phyloP scores from a whole-genome alignment of 2,329 filamentous ascomycete species.

The Aspergillus bombycis region DNA sequence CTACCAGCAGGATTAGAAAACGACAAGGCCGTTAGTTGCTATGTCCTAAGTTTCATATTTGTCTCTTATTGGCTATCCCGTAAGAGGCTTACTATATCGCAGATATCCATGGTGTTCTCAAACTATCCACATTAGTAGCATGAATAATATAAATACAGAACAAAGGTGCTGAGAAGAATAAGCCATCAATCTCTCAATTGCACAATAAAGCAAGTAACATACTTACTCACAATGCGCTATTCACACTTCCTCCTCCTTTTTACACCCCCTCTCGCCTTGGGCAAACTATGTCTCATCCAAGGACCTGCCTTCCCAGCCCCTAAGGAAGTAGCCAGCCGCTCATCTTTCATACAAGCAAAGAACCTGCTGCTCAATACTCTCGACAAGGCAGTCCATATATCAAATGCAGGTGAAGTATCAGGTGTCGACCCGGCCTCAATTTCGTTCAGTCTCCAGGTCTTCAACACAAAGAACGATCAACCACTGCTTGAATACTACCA shows the following conservation, averaged over 20 bases:
- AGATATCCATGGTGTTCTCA: neutral
- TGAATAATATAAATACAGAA: neutral
- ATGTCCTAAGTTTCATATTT: no score
- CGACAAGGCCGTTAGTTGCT: neutral
- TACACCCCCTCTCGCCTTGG: neutral
- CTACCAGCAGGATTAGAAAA: neutral
- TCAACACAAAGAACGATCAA: neutral
- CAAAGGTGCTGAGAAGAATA: neutral
- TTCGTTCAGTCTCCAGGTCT: slow-evolving; percentile 1
- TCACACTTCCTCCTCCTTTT: neutral
- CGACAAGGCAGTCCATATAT: neutral
- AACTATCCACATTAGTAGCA: neutral
- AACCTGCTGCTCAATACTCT: neutral
- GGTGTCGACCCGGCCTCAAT: neutral
- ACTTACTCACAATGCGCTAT: neutral
- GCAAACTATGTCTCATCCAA: neutral
- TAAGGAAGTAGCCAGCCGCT: neutral
- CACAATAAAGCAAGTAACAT: no score
- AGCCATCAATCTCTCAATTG: neutral
- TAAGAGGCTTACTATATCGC: neutral
- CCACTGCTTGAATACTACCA: slow-evolving; percentile 1
- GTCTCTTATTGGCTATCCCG: neutral
- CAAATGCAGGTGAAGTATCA: neutral
- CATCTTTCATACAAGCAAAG: neutral
- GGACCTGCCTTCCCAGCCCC: neutral